phyloP scores from a whole-genome alignment of 2,329 filamentous ascomycete genomes.

The Clonostachys rosea region DNA sequence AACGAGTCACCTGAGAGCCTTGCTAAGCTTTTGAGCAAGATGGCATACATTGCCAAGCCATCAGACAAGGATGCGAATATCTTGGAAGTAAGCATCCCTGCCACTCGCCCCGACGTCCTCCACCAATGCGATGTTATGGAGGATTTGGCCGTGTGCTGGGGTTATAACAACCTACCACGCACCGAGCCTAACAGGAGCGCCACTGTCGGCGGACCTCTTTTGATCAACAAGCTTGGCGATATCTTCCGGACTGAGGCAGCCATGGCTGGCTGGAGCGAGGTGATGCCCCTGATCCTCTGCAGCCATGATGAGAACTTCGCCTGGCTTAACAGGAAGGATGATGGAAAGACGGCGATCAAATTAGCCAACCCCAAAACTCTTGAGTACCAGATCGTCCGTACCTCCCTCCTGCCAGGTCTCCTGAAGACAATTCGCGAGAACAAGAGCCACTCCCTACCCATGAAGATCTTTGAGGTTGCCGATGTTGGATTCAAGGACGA shows the following conservation, averaged over 20 bases:
- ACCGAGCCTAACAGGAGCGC: slow-evolving; percentile 81
- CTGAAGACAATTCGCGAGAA: slow-evolving; percentile 94
- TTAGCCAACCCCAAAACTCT: slow-evolving; percentile 90
- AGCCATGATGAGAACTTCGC: slow-evolving; percentile 97
- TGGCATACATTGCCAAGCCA: slow-evolving; percentile 80
- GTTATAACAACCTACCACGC: slow-evolving; percentile 92
- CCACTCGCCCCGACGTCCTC: slow-evolving; percentile 88
- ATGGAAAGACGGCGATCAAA: slow-evolving; percentile 75
- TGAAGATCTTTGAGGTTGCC: slow-evolving; percentile 88
- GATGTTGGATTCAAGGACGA: slow-evolving; percentile 92
- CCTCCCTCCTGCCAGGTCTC: slow-evolving; percentile 78
- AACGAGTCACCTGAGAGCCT: slow-evolving; percentile 69
- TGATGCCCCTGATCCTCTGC: slow-evolving; percentile 93
- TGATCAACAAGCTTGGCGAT: slow-evolving; percentile 91
- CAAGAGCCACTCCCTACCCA: slow-evolving; percentile 80
- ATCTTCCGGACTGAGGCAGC: slow-evolving; percentile 86
- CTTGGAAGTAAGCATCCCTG: slow-evolving; percentile 77
- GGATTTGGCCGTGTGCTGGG: slow-evolving; percentile 92
- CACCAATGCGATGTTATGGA: slow-evolving; percentile 99
- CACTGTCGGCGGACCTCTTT: slow-evolving; percentile 80
- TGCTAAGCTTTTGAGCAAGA: slow-evolving; percentile 77
- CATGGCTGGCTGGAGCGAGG: slow-evolving; percentile 94
- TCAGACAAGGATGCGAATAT: slow-evolving; percentile 65
- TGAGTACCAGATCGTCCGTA: slow-evolving; percentile 91
- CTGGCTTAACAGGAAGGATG: slow-evolving; percentile 87